Evolutionary conservation across 2,329 filamentous ascomycete species (phyloP).

Genomic region (Xylariaceae sp.): DNA sequence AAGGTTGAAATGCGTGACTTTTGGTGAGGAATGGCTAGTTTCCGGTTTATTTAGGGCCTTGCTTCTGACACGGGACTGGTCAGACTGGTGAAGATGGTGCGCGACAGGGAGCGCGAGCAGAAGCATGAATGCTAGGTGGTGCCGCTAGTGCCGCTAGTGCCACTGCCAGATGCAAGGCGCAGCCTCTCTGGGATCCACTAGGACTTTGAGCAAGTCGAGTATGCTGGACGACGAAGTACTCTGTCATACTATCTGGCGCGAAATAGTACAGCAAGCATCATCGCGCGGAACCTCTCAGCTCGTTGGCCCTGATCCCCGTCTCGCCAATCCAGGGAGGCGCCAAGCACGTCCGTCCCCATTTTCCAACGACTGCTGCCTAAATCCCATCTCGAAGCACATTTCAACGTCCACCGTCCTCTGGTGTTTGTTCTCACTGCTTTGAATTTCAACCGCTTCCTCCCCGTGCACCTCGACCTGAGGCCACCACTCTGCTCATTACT

Average conservation of each 20-base stretch:
- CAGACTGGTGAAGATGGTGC: too few species aligned
- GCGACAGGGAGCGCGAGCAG: too few species aligned
- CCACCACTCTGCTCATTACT: constrained; percentile 2
- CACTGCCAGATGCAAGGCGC: constrained; percentile 16
- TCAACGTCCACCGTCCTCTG: constrained; percentile 18
- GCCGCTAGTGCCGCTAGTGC: not conserved
- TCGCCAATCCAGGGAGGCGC: constrained; percentile 13
- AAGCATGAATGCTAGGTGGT: too few species aligned
- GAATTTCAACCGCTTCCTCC: constrained; percentile 11
- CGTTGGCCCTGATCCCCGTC: not conserved
- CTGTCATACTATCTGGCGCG: not conserved
- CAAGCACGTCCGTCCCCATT: constrained; percentile 23
- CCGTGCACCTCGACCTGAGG: constrained; percentile 7
- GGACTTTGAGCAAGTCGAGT: constrained; percentile 23
- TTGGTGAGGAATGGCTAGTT: too few species aligned
- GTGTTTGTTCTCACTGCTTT: constrained; percentile 11
- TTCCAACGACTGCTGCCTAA: constrained; percentile 30
- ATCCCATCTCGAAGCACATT: constrained; percentile 21
- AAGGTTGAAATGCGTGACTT: too few species aligned
- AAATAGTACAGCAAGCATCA: constrained; percentile 7
- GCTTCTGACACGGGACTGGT: too few species aligned
- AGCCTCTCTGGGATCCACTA: constrained; percentile 24
- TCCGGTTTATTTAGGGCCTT: too few species aligned
- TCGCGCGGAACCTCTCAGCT: constrained; percentile 9
- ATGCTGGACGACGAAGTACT: constrained; percentile 17